Base-by-base conservation (phyloP, 1,284 basidiomycete genomes). In the Athelia sp. region DNA sequence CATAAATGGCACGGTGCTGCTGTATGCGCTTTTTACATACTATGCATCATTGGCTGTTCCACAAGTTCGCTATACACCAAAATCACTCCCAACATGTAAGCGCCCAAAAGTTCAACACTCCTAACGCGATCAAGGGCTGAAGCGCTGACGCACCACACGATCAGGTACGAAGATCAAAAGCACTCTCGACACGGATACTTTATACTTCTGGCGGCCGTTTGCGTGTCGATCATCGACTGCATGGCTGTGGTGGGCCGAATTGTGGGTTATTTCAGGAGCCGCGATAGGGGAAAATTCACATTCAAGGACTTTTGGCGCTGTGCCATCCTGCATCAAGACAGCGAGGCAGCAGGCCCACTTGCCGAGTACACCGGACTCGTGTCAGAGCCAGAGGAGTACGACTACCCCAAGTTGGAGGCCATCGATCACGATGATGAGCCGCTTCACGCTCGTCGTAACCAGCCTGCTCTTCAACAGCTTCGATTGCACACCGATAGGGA, bases 51-150 rank as follows among this genome's bases (percentile, higher is more conserved):
- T 34, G 88, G 87, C 10, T 76, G 84, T 56, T 72, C 79, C 9
- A 68, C 81, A 21, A 84, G 82, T 56, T 73, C 73, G 2, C 62
- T 88, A 29, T 92, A 92, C 63, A 73, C 72, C 47, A 89, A 89
- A 57, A 64, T 86, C 49, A 90, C 87, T 1, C 88, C 89, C 1
- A 74, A 91, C 64, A 82, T 91, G 84, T 93, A 70, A 64, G 82
- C 72, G 48, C 51, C 38, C 8, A 43, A 43, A 45, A 42, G 36
- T 42, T 35, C 46, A 49, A 49, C 50, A 52, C 40, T 57, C 50
- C 50, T 55, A 42, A 46, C 53, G 54, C 35, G 17, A 52, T 50
- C 50, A 45, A 50, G 43, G 26, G 48, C 53, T 58, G 54, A 59
- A 53, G 23, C 52, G 50, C 48, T 58, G 54, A 59, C 53, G 23